phyloP scores from a whole-genome alignment of 768 basidiomycete genomes.

The Suillus subalutaceus region DNA sequence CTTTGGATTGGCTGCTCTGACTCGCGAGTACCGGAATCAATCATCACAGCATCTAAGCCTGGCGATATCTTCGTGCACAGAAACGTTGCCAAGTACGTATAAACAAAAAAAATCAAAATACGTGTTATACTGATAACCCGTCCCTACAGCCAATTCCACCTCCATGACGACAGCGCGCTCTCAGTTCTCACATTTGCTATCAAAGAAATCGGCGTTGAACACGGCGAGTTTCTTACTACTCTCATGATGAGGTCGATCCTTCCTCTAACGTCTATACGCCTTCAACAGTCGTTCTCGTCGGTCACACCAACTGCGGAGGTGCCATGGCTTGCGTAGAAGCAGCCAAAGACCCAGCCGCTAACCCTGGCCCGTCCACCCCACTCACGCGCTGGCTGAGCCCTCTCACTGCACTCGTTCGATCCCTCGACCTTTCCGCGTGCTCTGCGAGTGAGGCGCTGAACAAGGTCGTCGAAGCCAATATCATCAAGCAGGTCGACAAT shows the following conservation, averaged over 20 bases:
- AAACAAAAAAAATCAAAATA: background rate
- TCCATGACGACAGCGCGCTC: conserved; percentile 69
- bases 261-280: conserved; percentile 7
- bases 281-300: conserved; percentile 71
- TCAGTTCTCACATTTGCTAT: conserved; percentile 80
- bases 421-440: conserved; percentile 45
- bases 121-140: background rate
- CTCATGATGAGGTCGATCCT: conserved; percentile 34
- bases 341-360: conserved; percentile 36
- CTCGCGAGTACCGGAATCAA: conserved; percentile 84
- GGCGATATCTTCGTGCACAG: conserved; percentile 89
- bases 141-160: conserved; percentile 65
- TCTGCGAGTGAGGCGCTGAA: conserved; percentile 43
- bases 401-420: conserved; percentile 51
- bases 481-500: conserved; percentile 56
- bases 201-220: conserved; percentile 67
- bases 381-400: conserved; percentile 76
- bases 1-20: conserved; percentile 88
- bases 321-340: conserved; percentile 58
- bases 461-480: conserved; percentile 60
- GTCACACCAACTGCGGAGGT: conserved; percentile 85
- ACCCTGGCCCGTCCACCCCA: conserved; percentile 34
- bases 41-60: conserved; percentile 71
- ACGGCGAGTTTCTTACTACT: conserved; percentile 59
- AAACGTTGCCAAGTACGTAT: conserved; percentile 83